Base-by-base conservation (phyloP, 139 green algal genomes). In the Chlamydomonas sp. region DNA sequence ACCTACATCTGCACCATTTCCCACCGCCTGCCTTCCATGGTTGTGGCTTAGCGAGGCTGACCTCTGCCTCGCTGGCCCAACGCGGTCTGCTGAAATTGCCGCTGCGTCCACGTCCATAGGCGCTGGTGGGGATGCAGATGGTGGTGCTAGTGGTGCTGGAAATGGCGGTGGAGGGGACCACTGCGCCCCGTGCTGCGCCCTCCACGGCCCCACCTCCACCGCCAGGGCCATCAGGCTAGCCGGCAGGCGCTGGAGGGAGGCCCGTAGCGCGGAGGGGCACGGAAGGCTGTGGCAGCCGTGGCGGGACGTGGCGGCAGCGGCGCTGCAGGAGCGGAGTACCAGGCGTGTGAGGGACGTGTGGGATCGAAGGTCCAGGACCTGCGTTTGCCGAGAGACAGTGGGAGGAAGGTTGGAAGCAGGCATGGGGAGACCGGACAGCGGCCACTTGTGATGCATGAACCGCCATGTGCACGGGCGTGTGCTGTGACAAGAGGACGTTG, bases 221-320 rank as follows among this genome's bases (percentile, higher is more conserved):
- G 78, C 78, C 62, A 83, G 78, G 14, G 4, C 4, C 20, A 20
- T 1, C 78, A 83, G 78, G n/a, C 12, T n/a, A 9, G n/a, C 9
- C n/a, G 78, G 78, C 78, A 83, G 78, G 8, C 20, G 78, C 63
- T 73, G 78, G 63, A 83, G 78, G n/a, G 78, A 17, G 61, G 3
- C 58, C 63, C 78, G 78, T 3, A 83, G 78, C n/a, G 63, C 63
- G 1, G 62, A 20, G 78, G 78, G 78, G 31, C 78, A 83, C n/a
- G 78, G 78, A 20, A 83, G 69, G 69, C 61, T 6, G 61, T 66
- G 73, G 31, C 20, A 8, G 73, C 6, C 6, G 20, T 61, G 73
- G 73, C 73, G 73, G 8, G 17, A 31, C 3, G 73, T 18, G 73
- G 20, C 31, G 73, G 8, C 31, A 14, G 57, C 18, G 77, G 60